A percentile compares a stretch with the other conserved stretches of the same genome.
Conservation (phyloP, 2,329 filamentous ascomycete species). For the Aspergillus aculeatus region DNA sequence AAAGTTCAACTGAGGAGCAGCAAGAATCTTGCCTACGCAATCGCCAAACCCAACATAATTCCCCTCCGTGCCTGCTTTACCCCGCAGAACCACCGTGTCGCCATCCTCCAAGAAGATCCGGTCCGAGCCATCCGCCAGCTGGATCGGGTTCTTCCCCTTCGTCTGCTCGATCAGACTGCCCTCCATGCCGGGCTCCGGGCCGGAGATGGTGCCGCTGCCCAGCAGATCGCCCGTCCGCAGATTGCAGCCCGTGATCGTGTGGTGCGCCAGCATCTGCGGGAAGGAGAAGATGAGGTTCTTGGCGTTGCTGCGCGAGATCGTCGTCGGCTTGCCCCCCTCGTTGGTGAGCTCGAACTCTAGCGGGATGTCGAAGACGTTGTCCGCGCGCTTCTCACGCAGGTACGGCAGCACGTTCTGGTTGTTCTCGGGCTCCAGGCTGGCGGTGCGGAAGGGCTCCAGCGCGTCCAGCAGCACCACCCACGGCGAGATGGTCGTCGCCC, state of each 20-base stretch:
- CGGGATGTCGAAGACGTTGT: slow-evolving; percentile 66
- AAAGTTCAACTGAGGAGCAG: slow-evolving; percentile 37
- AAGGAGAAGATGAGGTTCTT: slow-evolving; percentile 77
- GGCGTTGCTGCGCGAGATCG: slow-evolving; percentile 61
- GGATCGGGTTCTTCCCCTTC: slow-evolving; percentile 64
- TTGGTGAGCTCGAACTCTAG: slow-evolving; percentile 60
- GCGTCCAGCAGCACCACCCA: slow-evolving; percentile 79
- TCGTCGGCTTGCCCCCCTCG: slow-evolving; percentile 52
- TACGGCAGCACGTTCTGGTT: slow-evolving; percentile 60
- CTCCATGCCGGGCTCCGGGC: slow-evolving; percentile 55
- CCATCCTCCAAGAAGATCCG: slow-evolving; percentile 73
- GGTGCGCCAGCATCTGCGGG: slow-evolving; percentile 78
- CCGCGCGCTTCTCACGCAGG: slow-evolving; percentile 58
- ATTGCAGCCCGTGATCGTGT: slow-evolving; percentile 72
- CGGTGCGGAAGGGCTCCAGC: slow-evolving; percentile 63
- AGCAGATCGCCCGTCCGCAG: slow-evolving; percentile 72
- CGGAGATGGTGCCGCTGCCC: slow-evolving; percentile 76
- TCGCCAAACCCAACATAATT: slow-evolving; percentile 75
- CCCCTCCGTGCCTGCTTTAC: slow-evolving; percentile 64
- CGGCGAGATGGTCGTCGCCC: slow-evolving; percentile 71
- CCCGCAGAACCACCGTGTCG: slow-evolving; percentile 66
- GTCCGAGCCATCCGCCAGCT: slow-evolving; percentile 63
- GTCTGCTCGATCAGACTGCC: slow-evolving; percentile 74
- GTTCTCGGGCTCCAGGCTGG: slow-evolving; percentile 54
- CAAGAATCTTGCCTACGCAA: slow-evolving; percentile 63